These are phyloP conservation scores for Zoysia matrella DNA, from an alignment of 202 grass and related monocot genomes.

Conservation along the genomic window DNA sequence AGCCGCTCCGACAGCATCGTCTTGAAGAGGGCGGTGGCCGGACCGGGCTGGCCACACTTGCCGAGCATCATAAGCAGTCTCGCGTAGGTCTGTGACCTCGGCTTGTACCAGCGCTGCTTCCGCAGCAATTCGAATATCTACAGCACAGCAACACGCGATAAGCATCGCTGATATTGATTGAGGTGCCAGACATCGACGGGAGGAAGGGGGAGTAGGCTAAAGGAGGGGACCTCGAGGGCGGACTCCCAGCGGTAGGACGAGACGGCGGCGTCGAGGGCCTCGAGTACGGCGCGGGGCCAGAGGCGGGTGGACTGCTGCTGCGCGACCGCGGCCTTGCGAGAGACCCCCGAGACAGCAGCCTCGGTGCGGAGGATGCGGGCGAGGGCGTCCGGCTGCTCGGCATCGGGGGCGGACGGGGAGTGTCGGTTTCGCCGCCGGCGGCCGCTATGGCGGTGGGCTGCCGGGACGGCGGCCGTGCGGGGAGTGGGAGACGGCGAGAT, in stretches of 20 bases:
- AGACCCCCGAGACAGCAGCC: slow-evolving; percentile 66
- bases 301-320: slow-evolving; percentile 59
- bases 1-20: slow-evolving; percentile 71
- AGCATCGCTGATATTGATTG: neutral
- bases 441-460: slow-evolving; percentile 15
- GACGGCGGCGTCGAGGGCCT: slow-evolving; percentile 77
- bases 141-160: neutral
- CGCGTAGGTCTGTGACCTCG: slow-evolving; percentile 84
- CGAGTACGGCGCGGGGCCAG: slow-evolving; percentile 78
- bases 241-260: slow-evolving; percentile 63
- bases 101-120: slow-evolving; percentile 87
- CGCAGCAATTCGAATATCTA: slow-evolving; percentile 88
- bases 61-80: slow-evolving; percentile 79
- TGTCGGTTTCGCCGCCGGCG: slow-evolving; percentile 16
- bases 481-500: neutral
- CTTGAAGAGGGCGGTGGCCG: slow-evolving; percentile 64
- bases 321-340: slow-evolving; percentile 49
- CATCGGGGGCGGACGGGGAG: neutral
- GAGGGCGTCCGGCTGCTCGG: slow-evolving; percentile 50
- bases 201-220: neutral
- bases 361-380: slow-evolving; percentile 77
- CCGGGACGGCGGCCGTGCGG: slow-evolving; percentile 1
- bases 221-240: slow-evolving; percentile 67
- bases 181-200: neutral
- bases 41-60: slow-evolving; percentile 71